Conservation (phyloP, 768 basidiomycete genomes). For the Suillus brevipes region DNA sequence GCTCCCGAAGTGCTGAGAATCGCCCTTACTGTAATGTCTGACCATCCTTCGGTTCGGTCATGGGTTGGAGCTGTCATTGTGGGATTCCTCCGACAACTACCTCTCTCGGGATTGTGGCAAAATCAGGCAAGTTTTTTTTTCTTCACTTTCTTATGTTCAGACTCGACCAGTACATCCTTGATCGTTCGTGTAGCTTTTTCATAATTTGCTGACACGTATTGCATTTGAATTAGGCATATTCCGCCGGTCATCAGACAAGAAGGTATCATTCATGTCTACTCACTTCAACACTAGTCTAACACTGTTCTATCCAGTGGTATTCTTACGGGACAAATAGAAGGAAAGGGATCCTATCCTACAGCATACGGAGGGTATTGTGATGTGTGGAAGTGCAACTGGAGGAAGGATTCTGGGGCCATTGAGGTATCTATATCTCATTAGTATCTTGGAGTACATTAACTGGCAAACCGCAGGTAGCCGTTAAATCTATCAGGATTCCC, state of each 20-base stretch:
- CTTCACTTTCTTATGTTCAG: too few relatives aligned
- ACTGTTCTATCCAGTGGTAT: conserved; percentile 5
- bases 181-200: neutral
- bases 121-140: conserved; percentile 3
- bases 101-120: neutral
- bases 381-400: conserved; percentile 20
- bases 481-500: conserved; percentile 24
- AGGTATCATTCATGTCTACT: neutral
- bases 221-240: neutral
- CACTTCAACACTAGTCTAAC: neutral
- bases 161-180: neutral
- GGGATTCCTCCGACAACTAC: neutral
- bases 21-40: neutral
- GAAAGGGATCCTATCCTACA: conserved; percentile 9
- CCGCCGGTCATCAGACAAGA: neutral
- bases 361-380: conserved; percentile 12
- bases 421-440: neutral
- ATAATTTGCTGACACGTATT: neutral
- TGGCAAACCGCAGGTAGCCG: conserved; percentile 22
- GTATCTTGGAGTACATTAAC: neutral
- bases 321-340: conserved; percentile 9
- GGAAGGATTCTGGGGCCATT: conserved; percentile 13
- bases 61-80: neutral
- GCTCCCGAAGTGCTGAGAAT: neutral
- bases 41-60: neutral